Base-by-base conservation (phyloP, 2,329 filamentous ascomycete genomes). In the Xylariaceae sp. region DNA sequence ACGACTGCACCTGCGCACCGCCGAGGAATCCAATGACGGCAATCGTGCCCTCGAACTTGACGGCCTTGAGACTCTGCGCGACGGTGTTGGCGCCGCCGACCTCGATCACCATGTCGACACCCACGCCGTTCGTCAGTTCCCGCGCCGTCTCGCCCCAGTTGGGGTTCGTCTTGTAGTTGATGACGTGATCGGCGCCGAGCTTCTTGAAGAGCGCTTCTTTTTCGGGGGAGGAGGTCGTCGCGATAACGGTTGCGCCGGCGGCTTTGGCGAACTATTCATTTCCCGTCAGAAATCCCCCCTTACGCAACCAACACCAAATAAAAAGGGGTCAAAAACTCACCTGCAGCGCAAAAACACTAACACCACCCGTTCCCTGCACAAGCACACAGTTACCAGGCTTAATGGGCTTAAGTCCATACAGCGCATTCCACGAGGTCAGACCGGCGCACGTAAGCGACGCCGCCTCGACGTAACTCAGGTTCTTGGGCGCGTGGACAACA, bases 331-430 rank as follows among this genome's bases (percentile, higher is more conserved):
- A 45, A 15, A 30, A 42, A 63, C 69, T 23, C 62, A 71, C 70
- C 67, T 74, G 86, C n/a, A 88, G 71, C 2, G 80, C 86, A 60
- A 88, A 88, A 61, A 88, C 78, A 62, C 80, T 83, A 6, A 89
- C 87, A 59, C 87, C 87, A 17, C 87, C 87, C 0, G 86, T 89
- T n/a, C 87, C 87, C 72, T 89, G 85, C 1, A 85, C 85, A 39
- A 90, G 77, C 2, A 90, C 85, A 66, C 72, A 78, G 62, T 82
- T 73, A 3, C 84, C 85, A 0, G 82, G 79, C 67, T 77, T 76
- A 59, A 87, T 63, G 23, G 76, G 74, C 64, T 73, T 72, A 35
- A 85, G 67, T 1, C 86, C 86, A 65, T 82, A 87, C 10, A 88
- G 75, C 2, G 82, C 82, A 68, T 88, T 88, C 85, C 86, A 88